Percentiles rank a stretch among this genome's conserved stretches.
Evolutionary conservation across 345 rosid species (phyloP).

Genomic region (Mangifera indica): DNA sequence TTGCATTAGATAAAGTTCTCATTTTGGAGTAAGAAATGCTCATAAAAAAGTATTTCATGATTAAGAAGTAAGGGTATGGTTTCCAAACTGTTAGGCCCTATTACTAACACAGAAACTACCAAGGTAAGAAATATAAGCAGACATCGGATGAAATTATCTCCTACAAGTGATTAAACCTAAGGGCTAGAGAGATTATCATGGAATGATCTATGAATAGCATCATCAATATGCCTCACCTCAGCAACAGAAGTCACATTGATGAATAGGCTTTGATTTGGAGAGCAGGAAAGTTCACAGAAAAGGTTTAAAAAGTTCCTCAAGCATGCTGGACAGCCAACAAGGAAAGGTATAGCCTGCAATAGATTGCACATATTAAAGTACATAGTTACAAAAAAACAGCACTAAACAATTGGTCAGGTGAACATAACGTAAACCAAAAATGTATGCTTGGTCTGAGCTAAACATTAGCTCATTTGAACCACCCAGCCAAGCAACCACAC

Average conservation of each 20-base stretch:
- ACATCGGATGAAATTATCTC: not conserved
- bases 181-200: not conserved
- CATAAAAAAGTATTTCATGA: not conserved
- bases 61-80: not conserved
- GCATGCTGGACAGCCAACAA: conserved; percentile 99
- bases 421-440: not conserved
- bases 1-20: conserved; percentile 4
- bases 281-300: conserved; percentile 92
- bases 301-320: conserved; percentile 92
- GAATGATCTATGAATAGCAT: conserved; percentile 2
- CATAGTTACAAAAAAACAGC: not conserved
- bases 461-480: not conserved
- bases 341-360: conserved; percentile 86
- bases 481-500: not conserved
- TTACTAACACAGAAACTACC: not conserved
- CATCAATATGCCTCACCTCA: conserved; percentile 52
- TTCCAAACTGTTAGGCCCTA: not conserved
- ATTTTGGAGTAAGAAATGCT: not conserved
- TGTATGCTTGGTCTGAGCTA: not conserved
- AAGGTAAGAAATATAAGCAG: not conserved
- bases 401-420: not conserved
- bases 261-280: conserved; percentile 88
- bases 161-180: not conserved
- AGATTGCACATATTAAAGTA: conserved; percentile 7
- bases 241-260: conserved; percentile 81